Conservation (phyloP, 441 rosid genomes). For the Pelargonium australe region DNA sequence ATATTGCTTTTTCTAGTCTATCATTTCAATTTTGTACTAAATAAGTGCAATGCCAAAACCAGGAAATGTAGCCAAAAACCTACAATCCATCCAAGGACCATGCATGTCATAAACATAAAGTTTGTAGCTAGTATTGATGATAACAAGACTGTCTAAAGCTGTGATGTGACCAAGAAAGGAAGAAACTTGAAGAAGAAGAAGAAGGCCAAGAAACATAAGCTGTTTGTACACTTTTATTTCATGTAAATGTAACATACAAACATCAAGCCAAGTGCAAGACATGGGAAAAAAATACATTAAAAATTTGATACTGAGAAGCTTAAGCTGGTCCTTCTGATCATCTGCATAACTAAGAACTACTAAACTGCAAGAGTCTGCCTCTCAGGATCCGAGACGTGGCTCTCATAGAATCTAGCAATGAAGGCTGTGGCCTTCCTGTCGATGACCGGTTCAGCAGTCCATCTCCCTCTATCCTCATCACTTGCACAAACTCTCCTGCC, state of each 20-base stretch:
- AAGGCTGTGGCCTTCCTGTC: conserved; percentile 61
- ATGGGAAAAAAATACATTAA: not conserved
- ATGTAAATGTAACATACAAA: not conserved
- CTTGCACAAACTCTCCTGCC: conserved; percentile 40
- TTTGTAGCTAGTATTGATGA: not conserved
- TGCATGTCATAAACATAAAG: not conserved
- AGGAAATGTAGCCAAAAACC: no score
- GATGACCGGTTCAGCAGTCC: conserved; percentile 72
- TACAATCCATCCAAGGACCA: not conserved
- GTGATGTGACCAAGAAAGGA: no score
- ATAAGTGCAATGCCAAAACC: no score
- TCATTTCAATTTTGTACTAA: no score
- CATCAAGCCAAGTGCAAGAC: not conserved
- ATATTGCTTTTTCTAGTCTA: no score
- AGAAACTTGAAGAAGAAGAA: not conserved
- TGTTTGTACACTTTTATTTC: not conserved
- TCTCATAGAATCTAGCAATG: conserved; percentile 56
- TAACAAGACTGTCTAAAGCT: not conserved
- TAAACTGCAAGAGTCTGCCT: conserved; percentile 39
- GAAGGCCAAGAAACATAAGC: not conserved
- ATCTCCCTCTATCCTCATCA: conserved; percentile 61
- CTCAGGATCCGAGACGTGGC: conserved; percentile 43
- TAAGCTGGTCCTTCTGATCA: not conserved
- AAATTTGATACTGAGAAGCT: not conserved
- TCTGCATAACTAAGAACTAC: not conserved